Evolutionary conservation across 768 basidiomycete genomes (phyloP).

Genomic region (Leccinum arenicola): DNA sequence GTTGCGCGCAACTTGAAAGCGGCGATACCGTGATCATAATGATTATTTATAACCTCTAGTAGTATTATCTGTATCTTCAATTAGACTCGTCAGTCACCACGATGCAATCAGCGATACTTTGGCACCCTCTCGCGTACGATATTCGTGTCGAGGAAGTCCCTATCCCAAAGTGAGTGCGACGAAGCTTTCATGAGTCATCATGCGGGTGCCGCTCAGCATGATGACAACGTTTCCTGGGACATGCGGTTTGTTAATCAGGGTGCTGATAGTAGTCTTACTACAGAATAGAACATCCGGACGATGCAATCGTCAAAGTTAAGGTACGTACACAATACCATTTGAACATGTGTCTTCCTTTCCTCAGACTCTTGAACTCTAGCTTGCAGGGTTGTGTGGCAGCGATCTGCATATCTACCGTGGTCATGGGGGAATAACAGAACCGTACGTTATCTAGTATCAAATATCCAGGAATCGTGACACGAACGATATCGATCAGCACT

Average conservation of each 20-base stretch:
- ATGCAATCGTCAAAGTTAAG: slow-evolving; percentile 74
- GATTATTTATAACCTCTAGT: background rate
- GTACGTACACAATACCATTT: slow-evolving; percentile 33
- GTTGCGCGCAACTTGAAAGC: background rate
- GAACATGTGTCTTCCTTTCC: background rate
- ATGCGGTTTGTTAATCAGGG: background rate
- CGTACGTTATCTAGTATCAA: slow-evolving; percentile 38
- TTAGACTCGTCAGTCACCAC: too few species aligned
- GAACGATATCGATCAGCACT: slow-evolving; percentile 38
- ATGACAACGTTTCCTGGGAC: background rate
- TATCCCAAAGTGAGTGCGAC: slow-evolving; percentile 46
- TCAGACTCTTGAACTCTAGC: slow-evolving; percentile 34
- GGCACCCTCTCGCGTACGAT: slow-evolving; percentile 67
- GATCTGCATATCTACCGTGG: slow-evolving; percentile 77
- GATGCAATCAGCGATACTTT: slow-evolving; percentile 41
- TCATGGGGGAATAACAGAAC: slow-evolving; percentile 47
- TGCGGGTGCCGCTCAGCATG: background rate
- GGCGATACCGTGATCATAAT: background rate
- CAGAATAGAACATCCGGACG: slow-evolving; percentile 71
- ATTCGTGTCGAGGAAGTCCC: slow-evolving; percentile 65
- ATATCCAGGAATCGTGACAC: background rate
- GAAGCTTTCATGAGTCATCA: too few species aligned
- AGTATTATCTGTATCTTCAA: background rate
- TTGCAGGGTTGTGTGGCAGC: slow-evolving; percentile 69
- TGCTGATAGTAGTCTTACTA: background rate